Conservation (phyloP, 495 filamentous ascomycete genomes). For the Jackrogersella minutella region DNA sequence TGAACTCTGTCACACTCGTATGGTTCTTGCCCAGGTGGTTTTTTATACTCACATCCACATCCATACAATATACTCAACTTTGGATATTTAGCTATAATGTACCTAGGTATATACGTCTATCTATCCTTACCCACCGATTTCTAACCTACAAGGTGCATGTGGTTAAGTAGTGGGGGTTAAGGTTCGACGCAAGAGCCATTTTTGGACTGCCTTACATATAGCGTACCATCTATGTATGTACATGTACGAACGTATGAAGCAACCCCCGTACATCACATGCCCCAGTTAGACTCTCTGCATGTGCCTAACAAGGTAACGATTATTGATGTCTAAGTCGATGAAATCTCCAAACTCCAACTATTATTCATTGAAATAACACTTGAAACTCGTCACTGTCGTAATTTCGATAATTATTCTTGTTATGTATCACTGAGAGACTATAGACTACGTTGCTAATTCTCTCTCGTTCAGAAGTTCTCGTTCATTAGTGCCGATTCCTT, state of each 20-base stretch:
- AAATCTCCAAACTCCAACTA: background rate
- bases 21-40: no score
- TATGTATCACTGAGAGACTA: no score
- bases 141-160: background rate
- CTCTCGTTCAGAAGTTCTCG: background rate
- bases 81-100: background rate
- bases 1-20: background rate
- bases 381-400: no score
- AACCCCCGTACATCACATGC: constrained; percentile 9
- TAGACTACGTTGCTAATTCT: no score
- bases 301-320: constrained; percentile 17
- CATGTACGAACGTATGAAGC: background rate
- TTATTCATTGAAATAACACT: no score
- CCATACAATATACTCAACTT: no score
- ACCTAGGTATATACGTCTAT: background rate
- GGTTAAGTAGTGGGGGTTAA: constrained; percentile 12
- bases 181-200: constrained; percentile 31
- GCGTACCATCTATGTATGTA: background rate
- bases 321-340: background rate
- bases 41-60: no score
- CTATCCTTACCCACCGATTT: constrained; percentile 11
- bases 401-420: background rate
- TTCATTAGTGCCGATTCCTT: background rate
- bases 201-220: constrained; percentile 23
- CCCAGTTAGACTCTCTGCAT: constrained; percentile 1